Evolutionary conservation across 129 eudicot species (phyloP), one percentile per base, ranked within the genome.

Genomic region (Calendula officinalis): DNA sequence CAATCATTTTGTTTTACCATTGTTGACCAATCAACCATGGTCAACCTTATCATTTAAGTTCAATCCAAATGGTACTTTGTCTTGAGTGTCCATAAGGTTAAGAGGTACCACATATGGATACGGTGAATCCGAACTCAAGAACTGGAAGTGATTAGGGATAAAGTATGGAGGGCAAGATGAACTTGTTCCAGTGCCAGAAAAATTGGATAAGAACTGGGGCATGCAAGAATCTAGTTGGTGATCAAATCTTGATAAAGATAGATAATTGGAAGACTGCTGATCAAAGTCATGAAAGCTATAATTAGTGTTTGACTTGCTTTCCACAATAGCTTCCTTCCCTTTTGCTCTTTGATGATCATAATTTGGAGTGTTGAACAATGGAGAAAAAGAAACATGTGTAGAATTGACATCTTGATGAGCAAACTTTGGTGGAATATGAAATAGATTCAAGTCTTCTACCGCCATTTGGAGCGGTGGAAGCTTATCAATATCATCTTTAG

Each of bases 401-500:
- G 64, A 41, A 17, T 66, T 62, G 32, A 45, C 58, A 7, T 58
- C 75, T 47, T 63, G 73, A 62, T 60, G 73, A 51, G 11, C 38
- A 34, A 39, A 39, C n/a, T 57, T 54, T 9, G 73, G 56, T 36
- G 64, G 64, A 55, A 78, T 67, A 52, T 77, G 80, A 13, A 74
- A 75, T 8, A 56, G 78, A 49, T 60, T 45, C 62, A 80, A 82
- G 53, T 60, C 73, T 64, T 76, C 76, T 5, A 78, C 77, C n/a
- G 85, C 68, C 66, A 82, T 69, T 22, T 84, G 97, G 7, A 89
- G 77, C 1, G 97, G 97, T 40, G 95, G 97, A 60, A 89, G 95
- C 38, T 79, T 66, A 69, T 83, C 83, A 15, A 89, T 79, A 8
- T 86, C 97, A 11, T 79, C 45, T 77, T 79, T 89, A 11, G 95